These are phyloP conservation scores for Neurospora sp. DNA, from an alignment of 495 filamentous ascomycete genomes.

Conservation along the genomic window DNA sequence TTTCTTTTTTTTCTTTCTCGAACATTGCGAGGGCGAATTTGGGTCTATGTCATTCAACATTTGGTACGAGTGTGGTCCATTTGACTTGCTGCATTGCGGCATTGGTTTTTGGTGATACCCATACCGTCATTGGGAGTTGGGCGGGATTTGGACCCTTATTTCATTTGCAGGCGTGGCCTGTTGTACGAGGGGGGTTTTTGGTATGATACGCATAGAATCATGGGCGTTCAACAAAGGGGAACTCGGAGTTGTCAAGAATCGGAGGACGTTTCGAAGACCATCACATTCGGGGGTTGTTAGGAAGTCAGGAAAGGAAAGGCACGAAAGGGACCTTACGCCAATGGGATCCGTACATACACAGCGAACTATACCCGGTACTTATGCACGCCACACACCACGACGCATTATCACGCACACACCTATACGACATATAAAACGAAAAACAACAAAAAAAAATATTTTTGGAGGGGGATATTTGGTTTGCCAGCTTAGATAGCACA, in stretches of 20 bases:
- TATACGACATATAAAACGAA: background rate
- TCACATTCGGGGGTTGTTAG: background rate
- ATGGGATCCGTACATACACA: background rate
- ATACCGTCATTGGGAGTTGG: conserved; percentile 10
- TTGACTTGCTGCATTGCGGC: conserved; percentile 11
- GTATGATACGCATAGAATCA: background rate
- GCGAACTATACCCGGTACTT: background rate
- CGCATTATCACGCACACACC: background rate
- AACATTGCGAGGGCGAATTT: background rate
- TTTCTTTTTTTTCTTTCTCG: background rate
- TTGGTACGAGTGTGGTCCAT: conserved; percentile 14
- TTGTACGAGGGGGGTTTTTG: background rate
- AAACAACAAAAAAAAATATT: conserved; percentile 9
- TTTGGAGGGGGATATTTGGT: conserved; percentile 11
- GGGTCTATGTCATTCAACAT: conserved; percentile 12
- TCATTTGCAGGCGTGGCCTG: background rate
- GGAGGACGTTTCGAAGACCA: background rate
- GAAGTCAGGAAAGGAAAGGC: background rate
- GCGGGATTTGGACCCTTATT: background rate
- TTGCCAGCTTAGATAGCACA: conserved; percentile 6
- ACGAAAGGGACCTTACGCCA: background rate
- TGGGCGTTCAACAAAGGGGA: background rate
- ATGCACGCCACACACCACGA: background rate
- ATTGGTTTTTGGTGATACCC: conserved; percentile 12
- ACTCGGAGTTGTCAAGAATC: background rate